Conservation (phyloP, 495 filamentous ascomycete species). For the Tetracladium marchalianum region DNA sequence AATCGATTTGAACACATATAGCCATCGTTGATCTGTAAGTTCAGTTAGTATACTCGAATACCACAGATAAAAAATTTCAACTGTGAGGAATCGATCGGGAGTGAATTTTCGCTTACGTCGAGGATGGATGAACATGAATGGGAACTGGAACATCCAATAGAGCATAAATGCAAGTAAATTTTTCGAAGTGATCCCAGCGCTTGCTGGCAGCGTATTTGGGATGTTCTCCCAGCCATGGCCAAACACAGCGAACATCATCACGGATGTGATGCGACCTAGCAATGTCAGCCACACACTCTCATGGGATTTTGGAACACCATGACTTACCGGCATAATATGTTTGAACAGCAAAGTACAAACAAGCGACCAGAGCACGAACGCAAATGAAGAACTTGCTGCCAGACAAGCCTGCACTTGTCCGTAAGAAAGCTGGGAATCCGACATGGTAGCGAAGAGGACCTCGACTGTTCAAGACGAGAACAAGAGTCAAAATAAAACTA, state of each 20-base stretch:
- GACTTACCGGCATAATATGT: slow-evolving; percentile 3
- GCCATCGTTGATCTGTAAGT: slow-evolving; percentile 5
- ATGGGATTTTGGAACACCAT: not conserved
- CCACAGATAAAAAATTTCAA: too few relatives aligned
- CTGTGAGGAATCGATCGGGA: too few relatives aligned
- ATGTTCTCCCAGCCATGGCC: slow-evolving; percentile 22
- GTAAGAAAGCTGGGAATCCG: slow-evolving; percentile 5
- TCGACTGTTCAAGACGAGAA: slow-evolving; percentile 4
- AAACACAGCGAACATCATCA: slow-evolving; percentile 4
- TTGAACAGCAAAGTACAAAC: slow-evolving; percentile 1
- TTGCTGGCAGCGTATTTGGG: slow-evolving; percentile 27
- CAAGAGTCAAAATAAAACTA: not conserved
- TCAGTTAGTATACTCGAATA: too few relatives aligned
- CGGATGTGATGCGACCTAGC: too few relatives aligned
- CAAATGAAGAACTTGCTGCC: slow-evolving; percentile 3
- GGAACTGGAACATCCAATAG: slow-evolving; percentile 36
- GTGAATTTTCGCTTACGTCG: too few relatives aligned
- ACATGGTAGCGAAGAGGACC: slow-evolving; percentile 2
- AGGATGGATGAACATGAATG: slow-evolving; percentile 22
- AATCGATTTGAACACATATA: slow-evolving; percentile 4
- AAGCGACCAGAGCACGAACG: slow-evolving; percentile 4
- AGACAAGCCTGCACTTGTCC: not conserved
- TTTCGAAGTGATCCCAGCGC: slow-evolving; percentile 29
- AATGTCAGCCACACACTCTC: not conserved
- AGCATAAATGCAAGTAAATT: slow-evolving; percentile 35